Evolutionary conservation across 2,329 filamentous ascomycete species (phyloP), one percentile per base, ranked within the genome.

Genomic region (Colletotrichum liriopes): DNA sequence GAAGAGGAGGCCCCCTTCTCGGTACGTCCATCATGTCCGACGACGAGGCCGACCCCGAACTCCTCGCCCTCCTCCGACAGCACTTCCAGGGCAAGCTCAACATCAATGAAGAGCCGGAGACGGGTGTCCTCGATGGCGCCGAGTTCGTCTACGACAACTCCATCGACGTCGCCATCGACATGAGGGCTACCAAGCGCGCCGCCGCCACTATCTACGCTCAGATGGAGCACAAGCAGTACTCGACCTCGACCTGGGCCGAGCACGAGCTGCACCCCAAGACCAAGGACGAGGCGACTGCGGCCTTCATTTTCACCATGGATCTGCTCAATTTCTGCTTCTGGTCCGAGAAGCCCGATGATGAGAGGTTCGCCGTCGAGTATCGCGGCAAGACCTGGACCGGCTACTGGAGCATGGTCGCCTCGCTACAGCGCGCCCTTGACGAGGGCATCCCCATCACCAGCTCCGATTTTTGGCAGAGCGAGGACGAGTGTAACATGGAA

Each of bases 281-380:
- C 52, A 94, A 94, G 78, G 92, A 97, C 79, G 93, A 94, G 78
- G 88, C 83, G 62, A 95, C 94, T 0, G 90, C 97, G 29, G 92
- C 94, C 74, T 98, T 99, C 80, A 96, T 99, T 77, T 98, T 99
- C 81, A 94, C 94, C 26, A 97, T 99, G 94, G 96, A 99, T 80
- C 82, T 99, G 37, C 85, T 99, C 62, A 99, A 99, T 80, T 99
- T 98, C 80, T 97, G 93, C 29, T 99, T 99, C 81, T 99, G 96
- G 96, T 97, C 94, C 18, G 92, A 94, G 64, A 79, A 83, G 55
- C 82, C 86, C 0, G 91, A 93, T 14, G 87, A 91, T 6, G 91
- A 96, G 77, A 88, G 94, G 14, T 99, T 96, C 81, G 89, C 93
- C 12, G 89, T 99, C 52, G 92, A 94, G 69, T 98, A 98, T 82